Conservation (phyloP, 2,329 filamentous ascomycete species). For the Zymoseptoria brevis region DNA sequence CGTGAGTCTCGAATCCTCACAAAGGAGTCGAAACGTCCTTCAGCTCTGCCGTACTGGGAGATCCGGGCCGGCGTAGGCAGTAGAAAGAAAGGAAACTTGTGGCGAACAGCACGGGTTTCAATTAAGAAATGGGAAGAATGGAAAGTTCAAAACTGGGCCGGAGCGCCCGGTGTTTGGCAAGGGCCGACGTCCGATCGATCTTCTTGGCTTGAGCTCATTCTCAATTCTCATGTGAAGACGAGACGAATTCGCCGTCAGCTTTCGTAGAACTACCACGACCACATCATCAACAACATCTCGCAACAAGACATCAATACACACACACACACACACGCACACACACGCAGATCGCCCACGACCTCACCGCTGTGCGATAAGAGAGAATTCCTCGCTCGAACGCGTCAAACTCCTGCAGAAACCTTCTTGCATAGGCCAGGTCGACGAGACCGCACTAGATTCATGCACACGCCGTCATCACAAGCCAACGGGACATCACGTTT, state of each 20-base stretch:
- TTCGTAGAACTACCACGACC: not conserved
- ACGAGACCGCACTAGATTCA: not conserved
- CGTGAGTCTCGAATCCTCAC: not conserved
- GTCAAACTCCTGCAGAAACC: not conserved
- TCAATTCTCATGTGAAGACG: not conserved
- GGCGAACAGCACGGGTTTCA: not conserved
- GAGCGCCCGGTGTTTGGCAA: not conserved
- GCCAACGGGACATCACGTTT: not conserved
- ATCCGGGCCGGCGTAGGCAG: not conserved
- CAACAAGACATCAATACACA: not conserved
- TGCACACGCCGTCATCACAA: not conserved
- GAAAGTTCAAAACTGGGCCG: not conserved
- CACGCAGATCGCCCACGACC: not conserved
- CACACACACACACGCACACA: not conserved
- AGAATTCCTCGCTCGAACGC: not conserved
- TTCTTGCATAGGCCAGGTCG: not conserved
- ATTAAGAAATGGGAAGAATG: not conserved
- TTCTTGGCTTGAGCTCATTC: not conserved
- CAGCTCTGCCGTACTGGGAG: not conserved
- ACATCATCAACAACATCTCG: not conserved
- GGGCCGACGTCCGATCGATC: not conserved
- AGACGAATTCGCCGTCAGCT: not conserved
- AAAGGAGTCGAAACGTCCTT: not conserved
- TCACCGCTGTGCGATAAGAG: not conserved
- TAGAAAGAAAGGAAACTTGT: not conserved